Conservation (phyloP, 306 rosid genomes). For the Calophaca sinica region DNA sequence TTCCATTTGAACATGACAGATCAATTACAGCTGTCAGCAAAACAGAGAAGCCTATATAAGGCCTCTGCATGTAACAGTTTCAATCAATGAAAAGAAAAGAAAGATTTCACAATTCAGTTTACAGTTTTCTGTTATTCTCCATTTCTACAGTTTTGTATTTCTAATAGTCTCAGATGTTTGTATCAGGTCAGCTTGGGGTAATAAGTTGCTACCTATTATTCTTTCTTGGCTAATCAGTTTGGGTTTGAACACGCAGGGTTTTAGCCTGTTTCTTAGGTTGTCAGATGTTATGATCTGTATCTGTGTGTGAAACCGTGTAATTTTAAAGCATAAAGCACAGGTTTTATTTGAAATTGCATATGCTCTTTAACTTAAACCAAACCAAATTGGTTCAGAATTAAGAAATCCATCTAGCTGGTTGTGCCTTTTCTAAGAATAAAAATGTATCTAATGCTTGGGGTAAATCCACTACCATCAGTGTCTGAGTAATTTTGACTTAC, state of each 20-base stretch:
- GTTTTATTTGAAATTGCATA: not conserved
- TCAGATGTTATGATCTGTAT: constrained; percentile 5
- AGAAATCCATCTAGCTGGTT: not conserved
- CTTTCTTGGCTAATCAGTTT: not conserved
- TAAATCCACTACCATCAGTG: not conserved
- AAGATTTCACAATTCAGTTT: no score
- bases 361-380: constrained; percentile 12
- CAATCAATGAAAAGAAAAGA: no score
- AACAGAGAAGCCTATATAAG: no score
- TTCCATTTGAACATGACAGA: no score
- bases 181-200: not conserved
- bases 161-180: not conserved
- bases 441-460: not conserved
- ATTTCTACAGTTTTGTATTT: no score
- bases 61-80: no score
- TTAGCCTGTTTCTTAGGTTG: not conserved
- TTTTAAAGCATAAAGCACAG: not conserved
- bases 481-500: constrained; percentile 8
- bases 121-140: no score
- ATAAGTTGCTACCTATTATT: not conserved
- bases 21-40: no score
- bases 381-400: not conserved
- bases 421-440: not conserved
- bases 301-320: not conserved
- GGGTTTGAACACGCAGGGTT: not conserved